These are phyloP conservation scores for Penicillium coffeae DNA, from an alignment of 495 filamentous ascomycete species.

Conservation along the genomic window DNA sequence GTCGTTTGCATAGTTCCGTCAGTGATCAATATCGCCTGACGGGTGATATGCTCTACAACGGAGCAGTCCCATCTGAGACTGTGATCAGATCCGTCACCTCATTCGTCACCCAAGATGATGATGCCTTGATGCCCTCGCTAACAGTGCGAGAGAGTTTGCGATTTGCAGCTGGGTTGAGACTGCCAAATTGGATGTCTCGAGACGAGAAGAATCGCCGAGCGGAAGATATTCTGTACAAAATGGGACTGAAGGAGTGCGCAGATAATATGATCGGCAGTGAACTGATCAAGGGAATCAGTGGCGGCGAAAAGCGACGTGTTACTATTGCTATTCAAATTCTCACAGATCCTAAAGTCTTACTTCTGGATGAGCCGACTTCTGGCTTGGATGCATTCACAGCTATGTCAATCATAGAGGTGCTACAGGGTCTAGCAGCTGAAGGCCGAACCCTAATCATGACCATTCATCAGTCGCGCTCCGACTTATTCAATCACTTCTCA, in stretches of 20 bases:
- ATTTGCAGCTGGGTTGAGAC: conserved; percentile 63
- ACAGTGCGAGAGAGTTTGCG: conserved; percentile 69
- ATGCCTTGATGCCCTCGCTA: conserved; percentile 66
- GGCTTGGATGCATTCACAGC: conserved; percentile 75
- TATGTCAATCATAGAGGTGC: conserved; percentile 67
- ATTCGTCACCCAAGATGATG: conserved; percentile 74
- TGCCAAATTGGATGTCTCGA: conserved; percentile 63
- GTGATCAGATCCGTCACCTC: conserved; percentile 67
- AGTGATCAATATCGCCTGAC: conserved; percentile 49
- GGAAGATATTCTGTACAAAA: conserved; percentile 66
- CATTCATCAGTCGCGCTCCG: conserved; percentile 71
- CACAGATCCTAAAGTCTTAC: conserved; percentile 63
- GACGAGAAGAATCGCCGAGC: conserved; percentile 60
- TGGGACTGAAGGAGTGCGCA: conserved; percentile 74
- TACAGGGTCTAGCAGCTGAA: conserved; percentile 64
- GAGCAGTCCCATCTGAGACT: conserved; percentile 56
- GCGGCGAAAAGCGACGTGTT: conserved; percentile 71
- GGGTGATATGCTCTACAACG: conserved; percentile 65
- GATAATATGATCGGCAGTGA: conserved; percentile 69
- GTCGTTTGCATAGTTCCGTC: conserved; percentile 53
- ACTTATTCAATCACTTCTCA: conserved; percentile 66
- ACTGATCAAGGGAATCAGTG: conserved; percentile 70
- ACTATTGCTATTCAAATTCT: conserved; percentile 73
- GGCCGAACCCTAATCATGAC: conserved; percentile 70
- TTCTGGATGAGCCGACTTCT: conserved; percentile 73